Evolutionary conservation across 2,329 filamentous ascomycete genomes (phyloP).

Genomic region (Lachnellula cervina): DNA sequence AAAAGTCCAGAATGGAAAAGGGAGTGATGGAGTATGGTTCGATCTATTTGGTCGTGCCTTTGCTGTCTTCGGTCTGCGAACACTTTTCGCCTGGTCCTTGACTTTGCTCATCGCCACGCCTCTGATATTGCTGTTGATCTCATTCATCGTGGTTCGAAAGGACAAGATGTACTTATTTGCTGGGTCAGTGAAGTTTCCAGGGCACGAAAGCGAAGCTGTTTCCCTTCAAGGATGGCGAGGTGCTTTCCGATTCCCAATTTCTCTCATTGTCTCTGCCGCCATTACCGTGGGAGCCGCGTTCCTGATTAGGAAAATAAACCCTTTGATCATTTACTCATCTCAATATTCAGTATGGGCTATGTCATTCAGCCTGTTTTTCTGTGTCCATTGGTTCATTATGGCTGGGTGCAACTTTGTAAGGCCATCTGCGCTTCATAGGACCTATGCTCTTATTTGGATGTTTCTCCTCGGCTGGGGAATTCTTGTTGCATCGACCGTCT

Average conservation of each 20-base stretch:
- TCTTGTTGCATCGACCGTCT: constrained; percentile 67
- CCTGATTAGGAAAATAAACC: constrained; percentile 77
- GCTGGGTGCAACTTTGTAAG: constrained; percentile 72
- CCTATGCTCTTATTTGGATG: constrained; percentile 79
- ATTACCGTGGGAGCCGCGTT: constrained; percentile 70
- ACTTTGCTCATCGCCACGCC: constrained; percentile 77
- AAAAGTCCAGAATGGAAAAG: constrained; percentile 61
- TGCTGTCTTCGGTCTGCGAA: constrained; percentile 72
- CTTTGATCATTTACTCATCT: constrained; percentile 85
- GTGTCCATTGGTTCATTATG: constrained; percentile 76
- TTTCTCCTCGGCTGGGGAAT: constrained; percentile 70
- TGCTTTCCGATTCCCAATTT: constrained; percentile 77
- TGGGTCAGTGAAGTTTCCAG: constrained; percentile 50
- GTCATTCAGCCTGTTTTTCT: constrained; percentile 76
- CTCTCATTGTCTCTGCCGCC: constrained; percentile 62
- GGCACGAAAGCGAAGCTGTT: constrained; percentile 57
- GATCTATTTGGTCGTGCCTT: constrained; percentile 80
- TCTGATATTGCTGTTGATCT: constrained; percentile 63
- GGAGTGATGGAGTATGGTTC: constrained; percentile 80
- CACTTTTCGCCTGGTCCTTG: constrained; percentile 83
- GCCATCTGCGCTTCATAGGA: constrained; percentile 79
- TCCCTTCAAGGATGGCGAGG: constrained; percentile 72
- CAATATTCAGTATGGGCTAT: constrained; percentile 84
- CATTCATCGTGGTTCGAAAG: constrained; percentile 60
- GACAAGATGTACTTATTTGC: constrained; percentile 91